Evolutionary conservation across 2,329 filamentous ascomycete species (phyloP), one percentile per base, ranked within the genome.

Genomic region (Ceratocystiopsis minuta): DNA sequence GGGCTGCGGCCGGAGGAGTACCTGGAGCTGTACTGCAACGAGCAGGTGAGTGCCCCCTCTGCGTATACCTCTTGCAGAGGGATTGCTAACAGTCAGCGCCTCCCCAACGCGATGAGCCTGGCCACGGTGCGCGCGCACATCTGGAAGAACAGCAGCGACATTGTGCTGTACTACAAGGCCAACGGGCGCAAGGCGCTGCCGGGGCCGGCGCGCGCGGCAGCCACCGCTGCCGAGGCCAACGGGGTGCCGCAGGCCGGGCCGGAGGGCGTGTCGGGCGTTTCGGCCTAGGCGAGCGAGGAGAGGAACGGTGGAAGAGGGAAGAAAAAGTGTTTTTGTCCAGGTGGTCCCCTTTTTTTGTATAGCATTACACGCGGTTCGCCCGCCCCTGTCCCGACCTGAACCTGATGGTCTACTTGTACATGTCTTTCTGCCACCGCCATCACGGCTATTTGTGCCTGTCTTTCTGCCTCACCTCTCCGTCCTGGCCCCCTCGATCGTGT

Each of bases 141-240:
- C 42, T 98, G 90, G 90, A 85, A 92, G 53, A 85, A 83, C 36
- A 85, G 85, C n/a, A 87, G 81, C 52, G 90, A 98, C 60, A 81
- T 98, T 49, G 62, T 93, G 41, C 66, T 98, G 39, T 75, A 85
- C 54, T 98, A 98, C 67, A 92, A 87, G 55, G 70, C 81, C 40
- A 98, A 95, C 52, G 87, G 86, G n/a, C 76, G 75, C 53, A 88
- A 84, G 60, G 66, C 72, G 46, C 64, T 75, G 40, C 59, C 60
- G 5, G 59, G 59, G 38, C 50, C 53, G 4, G 50, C 52, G 12
- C 24, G 24, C 5, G 37, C 38, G 9, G 49, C 45, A 15, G 35
- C 36, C 34, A 35, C 39, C 15, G 39, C 38, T 12, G 37, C 38
- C 5, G 28, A 44, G 6, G 33, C 36, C 10, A 28, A 34, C 12